A percentile compares a stretch with the other conserved stretches of the same genome.
These are phyloP conservation scores for Yamadazyma membranifaciens DNA, from an alignment of 1,139 yeast species.

Conservation along the genomic window DNA sequence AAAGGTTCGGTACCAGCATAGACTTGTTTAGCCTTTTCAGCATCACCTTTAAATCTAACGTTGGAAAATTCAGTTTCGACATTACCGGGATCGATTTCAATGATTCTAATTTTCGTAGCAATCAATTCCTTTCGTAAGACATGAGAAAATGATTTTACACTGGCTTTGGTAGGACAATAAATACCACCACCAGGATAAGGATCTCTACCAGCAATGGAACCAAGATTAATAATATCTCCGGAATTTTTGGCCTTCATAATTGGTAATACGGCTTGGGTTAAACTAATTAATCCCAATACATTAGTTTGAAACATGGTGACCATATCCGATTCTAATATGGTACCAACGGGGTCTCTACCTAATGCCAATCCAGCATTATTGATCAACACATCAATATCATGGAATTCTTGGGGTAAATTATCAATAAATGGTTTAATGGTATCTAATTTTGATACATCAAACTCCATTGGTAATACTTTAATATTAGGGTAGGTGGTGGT, in stretches of 20 bases:
- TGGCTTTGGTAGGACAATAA: constrained; percentile 52
- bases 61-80: constrained; percentile 52
- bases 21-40: constrained; percentile 39
- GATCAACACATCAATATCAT: constrained; percentile 62
- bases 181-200: constrained; percentile 52
- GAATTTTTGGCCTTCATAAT: constrained; percentile 52
- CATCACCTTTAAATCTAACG: constrained; percentile 46
- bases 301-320: constrained; percentile 69
- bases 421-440: constrained; percentile 53
- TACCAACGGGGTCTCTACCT: constrained; percentile 66
- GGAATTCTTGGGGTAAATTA: constrained; percentile 50
- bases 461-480: constrained; percentile 44
- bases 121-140: constrained; percentile 48
- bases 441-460: constrained; percentile 61
- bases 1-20: constrained; percentile 48
- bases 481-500: constrained; percentile 44
- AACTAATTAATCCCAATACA: constrained; percentile 66
- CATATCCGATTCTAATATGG: constrained; percentile 51
- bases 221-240: constrained; percentile 50
- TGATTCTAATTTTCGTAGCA: constrained; percentile 44
- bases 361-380: constrained; percentile 85
- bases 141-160: constrained; percentile 44
- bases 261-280: constrained; percentile 68
- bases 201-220: constrained; percentile 53
- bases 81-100: constrained; percentile 53